Evolutionary conservation across 257 asterid species (phyloP), one percentile per base, ranked within the genome.

Genomic region (Apocynum venetum): DNA sequence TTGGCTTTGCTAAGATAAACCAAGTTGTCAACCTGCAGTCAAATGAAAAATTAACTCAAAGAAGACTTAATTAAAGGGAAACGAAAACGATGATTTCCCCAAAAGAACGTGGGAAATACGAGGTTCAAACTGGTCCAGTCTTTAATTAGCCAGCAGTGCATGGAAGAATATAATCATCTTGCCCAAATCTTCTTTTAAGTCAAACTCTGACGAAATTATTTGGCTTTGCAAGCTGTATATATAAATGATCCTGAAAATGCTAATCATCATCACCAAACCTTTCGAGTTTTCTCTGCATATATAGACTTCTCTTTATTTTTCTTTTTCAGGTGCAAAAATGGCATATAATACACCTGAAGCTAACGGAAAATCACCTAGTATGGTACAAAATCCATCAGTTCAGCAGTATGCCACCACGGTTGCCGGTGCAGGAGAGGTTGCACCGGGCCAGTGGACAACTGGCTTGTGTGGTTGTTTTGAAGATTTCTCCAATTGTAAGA

Each of bases 381-480:
- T 31, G 47, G 19, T 14, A 8, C 80, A 76, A 40, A 25, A 25
- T 25, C 67, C n/a, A 56, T 12, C 46, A 65, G 71, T 38, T 65
- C 46, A 65, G 4, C 20, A 38, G 12, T 65, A 11, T 25, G 35
- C 63, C 3, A 0, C 80, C 56, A 79, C 79, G 1, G 72, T 75
- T 10, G 11, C 59, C 6, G 79, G 64, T 11, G 47, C 47, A 3
- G 47, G 47, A 44, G 47, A 6, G 4, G 47, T 3, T 44, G 73
- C 38, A 36, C 80, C 82, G 44, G 74, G 74, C n/a, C 78, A 72
- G 36, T 82, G 82, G 82, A 65, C 82, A 13, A 75, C 82, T 35
- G 75, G 80, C 43, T 75, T 79, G 81, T 72, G 82, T 49, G 85
- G 76, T 49, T 77, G 85, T 46, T 82, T 51, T 74, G 85, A 82